These are phyloP conservation scores for Acidiella bohemica DNA, from an alignment of 495 filamentous ascomycete species.

Conservation along the genomic window DNA sequence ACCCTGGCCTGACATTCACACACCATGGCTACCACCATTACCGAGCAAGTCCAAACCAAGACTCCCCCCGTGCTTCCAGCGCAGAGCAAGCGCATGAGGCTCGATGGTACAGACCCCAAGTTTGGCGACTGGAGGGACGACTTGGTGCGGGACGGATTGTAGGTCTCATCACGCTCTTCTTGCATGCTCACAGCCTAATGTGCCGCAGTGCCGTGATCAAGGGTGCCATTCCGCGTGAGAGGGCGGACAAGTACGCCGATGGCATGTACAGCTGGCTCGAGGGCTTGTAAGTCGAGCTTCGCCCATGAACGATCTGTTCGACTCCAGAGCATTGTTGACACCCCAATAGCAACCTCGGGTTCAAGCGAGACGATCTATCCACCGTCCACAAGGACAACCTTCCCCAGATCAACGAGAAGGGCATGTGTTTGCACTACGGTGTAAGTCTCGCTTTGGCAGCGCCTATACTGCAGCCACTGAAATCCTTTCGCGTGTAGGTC, in stretches of 20 bases:
- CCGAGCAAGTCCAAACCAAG: not conserved
- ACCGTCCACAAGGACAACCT: constrained; percentile 29
- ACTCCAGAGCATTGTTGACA: constrained; percentile 2
- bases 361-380: constrained; percentile 25
- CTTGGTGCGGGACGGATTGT: constrained; percentile 29
- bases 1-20: too few relatives aligned
- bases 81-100: constrained; percentile 3
- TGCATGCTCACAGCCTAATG: not conserved
- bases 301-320: not conserved
- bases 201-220: constrained; percentile 30
- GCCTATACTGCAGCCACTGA: too few relatives aligned
- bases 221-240: constrained; percentile 32
- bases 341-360: constrained; percentile 28
- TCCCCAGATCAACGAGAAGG: constrained; percentile 16
- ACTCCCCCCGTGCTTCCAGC: constrained; percentile 1
- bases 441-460: too few relatives aligned
- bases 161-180: too few relatives aligned
- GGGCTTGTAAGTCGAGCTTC: constrained; percentile 21
- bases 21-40: constrained; percentile 7
- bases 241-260: constrained; percentile 29
- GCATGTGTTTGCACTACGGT: constrained; percentile 26
- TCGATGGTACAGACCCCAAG: constrained; percentile 9
- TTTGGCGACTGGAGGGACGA: constrained; percentile 23
- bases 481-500: too few relatives aligned
- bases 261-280: constrained; percentile 31